Conservation (phyloP, 257 asterid genomes). For the Pogostemon cablin region DNA sequence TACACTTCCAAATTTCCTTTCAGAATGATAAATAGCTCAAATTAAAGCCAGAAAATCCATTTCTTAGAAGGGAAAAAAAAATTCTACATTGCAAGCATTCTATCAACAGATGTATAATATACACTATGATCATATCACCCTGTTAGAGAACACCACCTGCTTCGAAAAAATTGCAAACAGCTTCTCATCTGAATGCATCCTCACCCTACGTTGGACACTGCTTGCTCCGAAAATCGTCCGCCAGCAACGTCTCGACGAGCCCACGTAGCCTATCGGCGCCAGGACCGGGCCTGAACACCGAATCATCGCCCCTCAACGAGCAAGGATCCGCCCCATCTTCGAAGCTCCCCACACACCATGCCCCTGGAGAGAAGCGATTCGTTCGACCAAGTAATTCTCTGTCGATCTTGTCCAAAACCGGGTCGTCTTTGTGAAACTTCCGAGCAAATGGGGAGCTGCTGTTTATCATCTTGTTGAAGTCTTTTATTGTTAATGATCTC, state of each 20-base stretch:
- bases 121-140: conserved; percentile 42
- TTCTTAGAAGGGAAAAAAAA: conserved; percentile 27
- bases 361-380: conserved; percentile 75
- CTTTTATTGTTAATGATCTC: conserved; percentile 56
- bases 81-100: conserved; percentile 34
- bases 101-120: conserved; percentile 42
- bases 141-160: conserved; percentile 43
- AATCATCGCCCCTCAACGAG: conserved; percentile 62
- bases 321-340: conserved; percentile 80
- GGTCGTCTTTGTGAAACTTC: conserved; percentile 86
- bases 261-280: conserved; percentile 73
- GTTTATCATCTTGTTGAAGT: conserved; percentile 79
- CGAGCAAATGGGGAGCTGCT: conserved; percentile 93
- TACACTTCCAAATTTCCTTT: neutral
- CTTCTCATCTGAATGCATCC: conserved; percentile 26
- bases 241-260: conserved; percentile 53
- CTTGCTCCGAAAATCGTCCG: conserved; percentile 60
- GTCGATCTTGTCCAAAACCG: conserved; percentile 80
- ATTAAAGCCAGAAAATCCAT: conserved; percentile 19
- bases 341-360: conserved; percentile 83
- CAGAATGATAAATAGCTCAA: neutral
- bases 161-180: conserved; percentile 43
- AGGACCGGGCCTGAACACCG: conserved; percentile 73
- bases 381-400: conserved; percentile 70
- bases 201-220: conserved; percentile 57